Conservation (phyloP, 495 filamentous ascomycete genomes). For the Neurospora sp. region DNA sequence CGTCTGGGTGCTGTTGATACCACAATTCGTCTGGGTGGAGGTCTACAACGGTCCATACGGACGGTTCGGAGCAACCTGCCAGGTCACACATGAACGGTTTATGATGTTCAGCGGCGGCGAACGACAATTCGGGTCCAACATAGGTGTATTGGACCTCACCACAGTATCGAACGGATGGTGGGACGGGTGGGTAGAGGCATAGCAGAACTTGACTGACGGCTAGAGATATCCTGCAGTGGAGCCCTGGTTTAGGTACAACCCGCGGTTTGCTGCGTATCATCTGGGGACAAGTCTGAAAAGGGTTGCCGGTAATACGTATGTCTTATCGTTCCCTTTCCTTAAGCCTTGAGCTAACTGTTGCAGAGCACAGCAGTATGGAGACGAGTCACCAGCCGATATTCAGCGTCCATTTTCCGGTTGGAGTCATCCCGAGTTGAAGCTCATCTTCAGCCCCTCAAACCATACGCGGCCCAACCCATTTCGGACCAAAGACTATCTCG, state of each 20-base stretch:
- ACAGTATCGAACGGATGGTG: background rate
- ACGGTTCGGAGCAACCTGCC: background rate
- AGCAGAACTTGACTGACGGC: background rate
- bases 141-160: background rate
- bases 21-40: background rate
- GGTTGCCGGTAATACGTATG: background rate
- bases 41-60: background rate
- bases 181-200: background rate
- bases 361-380: background rate
- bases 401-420: background rate
- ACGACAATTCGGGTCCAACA: background rate
- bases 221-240: background rate
- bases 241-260: background rate
- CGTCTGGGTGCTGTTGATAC: background rate
- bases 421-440: background rate
- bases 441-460: background rate
- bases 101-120: background rate
- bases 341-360: background rate
- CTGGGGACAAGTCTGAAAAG: background rate
- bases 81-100: background rate
- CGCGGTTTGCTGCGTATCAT: background rate
- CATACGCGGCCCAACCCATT: background rate
- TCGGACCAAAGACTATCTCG: background rate
- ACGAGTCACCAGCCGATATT: background rate
- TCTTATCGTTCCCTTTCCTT: background rate